Percentiles rank a stretch among this genome's conserved stretches.
Evolutionary conservation across 2,329 filamentous ascomycete species (phyloP).

Genomic region (Boeremia exigua): DNA sequence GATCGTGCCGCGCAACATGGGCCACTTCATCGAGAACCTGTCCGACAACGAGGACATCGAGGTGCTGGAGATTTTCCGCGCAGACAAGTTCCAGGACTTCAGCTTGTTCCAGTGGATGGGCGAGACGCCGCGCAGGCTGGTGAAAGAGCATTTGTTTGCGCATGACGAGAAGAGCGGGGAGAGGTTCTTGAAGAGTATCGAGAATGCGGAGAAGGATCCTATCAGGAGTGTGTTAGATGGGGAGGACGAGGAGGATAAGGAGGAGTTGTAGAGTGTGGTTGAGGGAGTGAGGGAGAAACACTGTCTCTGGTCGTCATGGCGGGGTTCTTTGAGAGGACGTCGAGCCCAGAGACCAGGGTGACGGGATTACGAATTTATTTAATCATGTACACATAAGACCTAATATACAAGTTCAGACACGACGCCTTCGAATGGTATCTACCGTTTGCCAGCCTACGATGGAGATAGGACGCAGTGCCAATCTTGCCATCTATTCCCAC

Average conservation of each 20-base stretch:
- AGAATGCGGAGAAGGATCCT: constrained; percentile 64
- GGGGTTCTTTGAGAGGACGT: constrained; percentile 16
- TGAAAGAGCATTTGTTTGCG: constrained; percentile 70
- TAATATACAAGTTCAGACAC: no score
- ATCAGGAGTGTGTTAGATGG: constrained; percentile 41
- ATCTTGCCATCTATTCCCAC: no score
- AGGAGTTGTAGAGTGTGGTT: constrained; percentile 35
- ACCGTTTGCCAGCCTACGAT: no score
- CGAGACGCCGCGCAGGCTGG: constrained; percentile 70
- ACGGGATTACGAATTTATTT: no score
- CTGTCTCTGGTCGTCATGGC: constrained; percentile 8
- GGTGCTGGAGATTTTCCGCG: constrained; percentile 77
- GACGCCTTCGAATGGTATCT: no score
- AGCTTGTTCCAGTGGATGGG: constrained; percentile 78
- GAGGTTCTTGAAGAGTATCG: constrained; percentile 67
- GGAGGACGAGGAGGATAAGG: constrained; percentile 35
- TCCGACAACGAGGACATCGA: constrained; percentile 74
- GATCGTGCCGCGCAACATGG: constrained; percentile 77
- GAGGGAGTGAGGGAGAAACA: no score
- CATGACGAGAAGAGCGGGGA: constrained; percentile 66
- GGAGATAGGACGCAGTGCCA: no score
- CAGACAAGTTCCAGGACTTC: constrained; percentile 75
- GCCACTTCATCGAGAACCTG: constrained; percentile 82
- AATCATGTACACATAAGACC: no score
- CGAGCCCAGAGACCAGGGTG: constrained; percentile 10